A percentile compares a stretch with the other conserved stretches of the same genome.
Evolutionary conservation across 306 rosid genomes (phyloP).

Genomic region (Malus sieversii): DNA sequence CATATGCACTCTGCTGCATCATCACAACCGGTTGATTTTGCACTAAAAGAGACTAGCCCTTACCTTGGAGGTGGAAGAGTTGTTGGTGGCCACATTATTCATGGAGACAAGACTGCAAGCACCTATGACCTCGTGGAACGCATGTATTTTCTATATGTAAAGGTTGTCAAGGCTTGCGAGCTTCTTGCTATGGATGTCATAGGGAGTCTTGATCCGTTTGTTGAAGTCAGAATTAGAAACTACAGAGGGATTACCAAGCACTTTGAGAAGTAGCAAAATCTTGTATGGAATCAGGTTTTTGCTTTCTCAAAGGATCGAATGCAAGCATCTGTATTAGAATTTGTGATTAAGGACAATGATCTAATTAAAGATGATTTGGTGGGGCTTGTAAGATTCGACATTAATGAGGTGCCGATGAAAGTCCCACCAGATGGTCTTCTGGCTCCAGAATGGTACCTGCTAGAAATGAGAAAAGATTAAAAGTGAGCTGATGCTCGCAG

Average conservation of each 20-base stretch:
- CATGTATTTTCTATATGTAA: slow-evolving; percentile 79
- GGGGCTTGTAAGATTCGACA: slow-evolving; percentile 68
- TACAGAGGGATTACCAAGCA: slow-evolving; percentile 76
- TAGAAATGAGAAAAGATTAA: slow-evolving; percentile 70
- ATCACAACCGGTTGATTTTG: slow-evolving; percentile 64
- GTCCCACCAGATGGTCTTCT: slow-evolving; percentile 88
- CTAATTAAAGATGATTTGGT: slow-evolving; percentile 77
- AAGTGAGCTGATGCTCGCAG: slow-evolving; percentile 50
- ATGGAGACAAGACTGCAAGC: slow-evolving; percentile 65
- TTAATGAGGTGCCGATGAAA: slow-evolving; percentile 68
- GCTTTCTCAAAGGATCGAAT: slow-evolving; percentile 79
- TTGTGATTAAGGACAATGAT: slow-evolving; percentile 76
- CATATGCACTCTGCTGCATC: slow-evolving; percentile 52
- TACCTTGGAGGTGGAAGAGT: slow-evolving; percentile 90
- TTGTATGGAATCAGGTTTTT: slow-evolving; percentile 80
- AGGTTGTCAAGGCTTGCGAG: slow-evolving; percentile 81
- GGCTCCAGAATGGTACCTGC: slow-evolving; percentile 88
- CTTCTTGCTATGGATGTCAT: slow-evolving; percentile 83
- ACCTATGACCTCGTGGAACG: slow-evolving; percentile 84
- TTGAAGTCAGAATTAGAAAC: slow-evolving; percentile 81
- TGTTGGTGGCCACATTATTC: slow-evolving; percentile 71
- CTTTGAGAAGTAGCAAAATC: slow-evolving; percentile 66
- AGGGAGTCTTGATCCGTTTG: slow-evolving; percentile 78
- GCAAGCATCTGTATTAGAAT: slow-evolving; percentile 83
- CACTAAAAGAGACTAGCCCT: slow-evolving; percentile 90